A percentile compares a stretch with the other conserved stretches of the same genome.
Evolutionary conservation across 2,329 filamentous ascomycete genomes (phyloP).

Genomic region (Ascocoryne sarcoides): DNA sequence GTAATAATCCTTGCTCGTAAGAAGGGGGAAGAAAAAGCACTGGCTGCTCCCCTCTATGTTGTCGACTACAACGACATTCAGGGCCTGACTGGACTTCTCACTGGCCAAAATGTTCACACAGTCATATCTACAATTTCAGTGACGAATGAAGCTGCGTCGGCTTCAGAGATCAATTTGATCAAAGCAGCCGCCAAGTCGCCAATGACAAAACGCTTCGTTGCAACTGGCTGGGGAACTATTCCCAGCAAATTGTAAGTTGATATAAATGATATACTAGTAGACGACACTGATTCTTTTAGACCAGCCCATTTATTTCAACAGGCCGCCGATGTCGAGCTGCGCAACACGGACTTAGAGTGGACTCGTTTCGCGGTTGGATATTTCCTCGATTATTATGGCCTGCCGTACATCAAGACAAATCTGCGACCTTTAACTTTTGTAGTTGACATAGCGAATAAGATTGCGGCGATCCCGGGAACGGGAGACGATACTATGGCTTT

Average conservation of each 20-base stretch:
- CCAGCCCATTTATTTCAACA: too few relatives aligned
- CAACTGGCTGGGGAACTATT: constrained; percentile 14
- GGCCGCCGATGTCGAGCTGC: too few relatives aligned
- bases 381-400: constrained; percentile 18
- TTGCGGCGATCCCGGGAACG: constrained; percentile 19
- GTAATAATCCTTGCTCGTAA: constrained; percentile 4
- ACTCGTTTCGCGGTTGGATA: constrained; percentile 15
- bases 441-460: constrained; percentile 15
- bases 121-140: constrained; percentile 20
- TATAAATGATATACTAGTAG: too few relatives aligned
- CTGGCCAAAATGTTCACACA: constrained; percentile 17
- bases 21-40: constrained; percentile 2
- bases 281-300: too few relatives aligned
- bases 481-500: constrained; percentile 16
- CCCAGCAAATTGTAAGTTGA: constrained; percentile 6
- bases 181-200: constrained; percentile 13
- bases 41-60: constrained; percentile 3
- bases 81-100: constrained; percentile 4
- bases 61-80: constrained; percentile 6
- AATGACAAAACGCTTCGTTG: constrained; percentile 14
- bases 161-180: constrained; percentile 21
- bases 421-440: constrained; percentile 11
- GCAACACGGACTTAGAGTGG: constrained; percentile 16
- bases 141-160: too few relatives aligned
- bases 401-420: constrained; percentile 15